Evolutionary conservation across 257 asterid species (phyloP), one percentile per base, ranked within the genome.

Genomic region (Solanum tacnaense): DNA sequence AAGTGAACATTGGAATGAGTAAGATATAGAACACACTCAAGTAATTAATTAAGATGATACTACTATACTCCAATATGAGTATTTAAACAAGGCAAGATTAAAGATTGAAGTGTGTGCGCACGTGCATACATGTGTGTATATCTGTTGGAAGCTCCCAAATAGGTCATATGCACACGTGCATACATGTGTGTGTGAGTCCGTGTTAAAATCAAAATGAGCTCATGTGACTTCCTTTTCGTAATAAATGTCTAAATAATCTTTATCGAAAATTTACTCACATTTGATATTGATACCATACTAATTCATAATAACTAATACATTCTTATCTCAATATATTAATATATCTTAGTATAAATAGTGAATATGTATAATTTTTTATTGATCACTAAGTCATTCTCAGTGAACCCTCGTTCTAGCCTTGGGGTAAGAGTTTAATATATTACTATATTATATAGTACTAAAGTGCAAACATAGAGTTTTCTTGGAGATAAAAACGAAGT

Each of bases 121-220:
- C 98, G 98, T 96, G 98, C 91, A 91, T 84, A 92, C 98, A 96
- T 90, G 98, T 96, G 98, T 94, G 89, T 88, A 91, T 89, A 94
- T 94, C 94, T 94, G 95, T 89, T 92, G 93, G 92, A 86, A 87
- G 90, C 89, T 89, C 89, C 90, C 89, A 91, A 88, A 87, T 74
- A 76, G 87, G 86, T 91, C 91, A 92, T 93, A 94, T 92, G 94
- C 96, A 94, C 98, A 94, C 98, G 98, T 96, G 98, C 98, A 89
- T 89, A 91, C 98, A 94, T 93, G 98, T 94, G 98, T 94, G 95
- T 96, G 97, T 90, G 94, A 92, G 93, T 96, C 89, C 96, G 98
- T 94, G 97, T 92, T 75, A 87, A 89, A 86, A 92, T 91, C 90
- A 89, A 93, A 88, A 92, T 90, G 82, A 88, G 83, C 46, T 89